phyloP scores from a whole-genome alignment of 1,139 yeast genomes.

The Blastobotrys persicus region DNA sequence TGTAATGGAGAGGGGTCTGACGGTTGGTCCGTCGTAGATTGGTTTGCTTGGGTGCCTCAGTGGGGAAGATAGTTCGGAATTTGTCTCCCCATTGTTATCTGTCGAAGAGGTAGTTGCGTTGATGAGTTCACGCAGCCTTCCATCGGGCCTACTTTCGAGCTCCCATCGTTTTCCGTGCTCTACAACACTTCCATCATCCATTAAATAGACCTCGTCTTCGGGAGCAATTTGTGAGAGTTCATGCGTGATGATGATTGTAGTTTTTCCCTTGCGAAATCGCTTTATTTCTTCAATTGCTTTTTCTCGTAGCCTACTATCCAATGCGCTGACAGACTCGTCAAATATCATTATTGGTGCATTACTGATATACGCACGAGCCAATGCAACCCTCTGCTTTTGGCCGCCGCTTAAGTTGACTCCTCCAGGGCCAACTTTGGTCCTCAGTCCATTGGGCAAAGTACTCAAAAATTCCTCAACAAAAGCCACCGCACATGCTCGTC shows the following conservation, averaged over 20 bases:
- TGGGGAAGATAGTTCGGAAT: neutral
- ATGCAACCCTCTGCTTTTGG: slow-evolving; percentile 74
- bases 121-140: neutral
- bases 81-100: neutral
- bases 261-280: slow-evolving; percentile 61
- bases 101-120: neutral
- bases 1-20: too few relatives aligned
- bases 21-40: too few relatives aligned
- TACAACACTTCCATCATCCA: slow-evolving; percentile 57
- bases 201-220: slow-evolving; percentile 53
- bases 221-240: slow-evolving; percentile 56
- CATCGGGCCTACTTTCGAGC: slow-evolving; percentile 27
- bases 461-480: slow-evolving; percentile 41
- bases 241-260: slow-evolving; percentile 82
- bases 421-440: slow-evolving; percentile 49
- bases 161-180: slow-evolving; percentile 45
- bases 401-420: slow-evolving; percentile 79
- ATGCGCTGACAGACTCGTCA: slow-evolving; percentile 84
- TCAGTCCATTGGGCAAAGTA: slow-evolving; percentile 51
- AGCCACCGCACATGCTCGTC: slow-evolving; percentile 19
- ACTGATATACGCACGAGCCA: slow-evolving; percentile 77
- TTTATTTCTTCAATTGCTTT: slow-evolving; percentile 50
- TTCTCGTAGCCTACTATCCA: slow-evolving; percentile 54
- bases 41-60: too few relatives aligned
- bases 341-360: slow-evolving; percentile 71